Base-by-base conservation (phyloP, 73 alveolate species). In the Tetrahymena borealis region DNA sequence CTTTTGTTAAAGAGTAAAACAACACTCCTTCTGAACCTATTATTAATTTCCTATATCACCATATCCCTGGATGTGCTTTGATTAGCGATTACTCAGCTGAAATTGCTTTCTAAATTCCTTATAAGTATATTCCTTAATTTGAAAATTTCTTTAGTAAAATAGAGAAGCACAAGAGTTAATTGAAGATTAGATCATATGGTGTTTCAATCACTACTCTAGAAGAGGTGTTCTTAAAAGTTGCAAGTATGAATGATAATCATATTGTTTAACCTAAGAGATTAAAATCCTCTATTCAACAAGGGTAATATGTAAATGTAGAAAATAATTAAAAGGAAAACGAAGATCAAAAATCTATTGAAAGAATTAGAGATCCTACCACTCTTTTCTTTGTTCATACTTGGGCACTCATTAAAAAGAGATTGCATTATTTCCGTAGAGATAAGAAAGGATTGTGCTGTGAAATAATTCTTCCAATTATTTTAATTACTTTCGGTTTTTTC, bases 101-200 rank as follows among this genome's bases (percentile, higher is more conserved):
- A 79, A 93, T 96, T 79, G 38, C 97, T 11, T 96, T 92, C 93
- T 96, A 96, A 92, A 93, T 97, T 10, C 99, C 99, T 2, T 85
- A 94, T n/a, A 91, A 42, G 20, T 91, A 95, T 33, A 78, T 97
- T 12, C 90, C 91, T 11, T 18, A 95, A 92, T 97, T 98, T 85
- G 92, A 93, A 93, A 94, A 85, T 0, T 96, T 98, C 96, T 98
- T 98, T 94, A 92, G 96, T 77, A 94, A 77, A 15, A 91, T 98
- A n/a, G 99, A 98, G 91, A 78, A 90, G 20, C 90, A 79, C 35
- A 94, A 95, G 32, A 91, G 94, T 6, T 94, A 96, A 35, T 91
- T 98, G 39, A 97, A 97, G 36, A 94, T 98, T n/a, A 95, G 96
- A 93, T 91, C 98, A n/a, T 98, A 98, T 95, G 97, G 98, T 35